Evolutionary conservation across 176 grass and related monocot species (phyloP), one percentile per base, ranked within the genome.

Genomic region (Eragrostis curvula): DNA sequence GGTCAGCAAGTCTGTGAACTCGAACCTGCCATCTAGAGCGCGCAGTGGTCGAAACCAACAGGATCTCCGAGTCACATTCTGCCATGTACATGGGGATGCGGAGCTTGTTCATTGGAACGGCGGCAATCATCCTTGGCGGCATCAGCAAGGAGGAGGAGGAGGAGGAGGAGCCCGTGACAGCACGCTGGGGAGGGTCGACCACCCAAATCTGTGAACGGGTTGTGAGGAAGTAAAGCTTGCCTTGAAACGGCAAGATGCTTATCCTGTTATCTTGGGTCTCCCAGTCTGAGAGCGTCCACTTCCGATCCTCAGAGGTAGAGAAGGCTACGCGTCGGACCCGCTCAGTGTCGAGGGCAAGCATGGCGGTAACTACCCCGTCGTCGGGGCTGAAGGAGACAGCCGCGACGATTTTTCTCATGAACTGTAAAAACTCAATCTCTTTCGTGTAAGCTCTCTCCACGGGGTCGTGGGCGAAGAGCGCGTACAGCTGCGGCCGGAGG

Each of bases 21-120:
- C n/a, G 18, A 55, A 57, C 5, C 12, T 40, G 16, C 2, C 5
- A 3, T 18, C 0, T 11, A 0, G 17, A 11, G 3, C 0, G 1
- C 6, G 13, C 30, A 0, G 8, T 75, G 72, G 10, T 13, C 29
- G 18, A 29, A 23, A 75, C 32, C 50, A 75, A 5, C 3, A 57
- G 49, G 9, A 58, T 42, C 72, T 75, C 30, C 0, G 72, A 75
- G 20, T 75, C 29, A 7, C 51, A 56, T 57, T 58, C 30, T 42
- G 53, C 72, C 1, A 57, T 20, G 1, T 7, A 23, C 25, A 75
- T 4, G 1, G 71, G 30, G 9, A 1, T 6, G 9, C 66, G 8
- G 7, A 43, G 6, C 6, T 68, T 18, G 18, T 21, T 36, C 17
- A 6, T 2, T 13, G 50, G 51, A 20, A 1, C 13, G 18, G 72